These are phyloP conservation scores for Leishmania guyanensis DNA, from an alignment of 208 protist species.

Conservation along the genomic window DNA sequence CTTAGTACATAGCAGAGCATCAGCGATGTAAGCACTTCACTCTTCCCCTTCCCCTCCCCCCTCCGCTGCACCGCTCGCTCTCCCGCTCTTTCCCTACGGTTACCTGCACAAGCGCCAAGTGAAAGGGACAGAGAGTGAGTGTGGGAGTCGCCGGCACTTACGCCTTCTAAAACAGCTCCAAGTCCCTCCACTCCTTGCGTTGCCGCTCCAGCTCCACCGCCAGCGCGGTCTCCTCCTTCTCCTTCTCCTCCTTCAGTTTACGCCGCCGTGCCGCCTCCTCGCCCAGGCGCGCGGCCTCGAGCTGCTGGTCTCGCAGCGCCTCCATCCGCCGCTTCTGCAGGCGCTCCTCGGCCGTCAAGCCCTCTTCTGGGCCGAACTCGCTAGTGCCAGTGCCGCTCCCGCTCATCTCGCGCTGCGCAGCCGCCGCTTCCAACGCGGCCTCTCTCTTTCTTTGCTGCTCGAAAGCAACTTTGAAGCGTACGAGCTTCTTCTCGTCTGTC, in stretches of 20 bases:
- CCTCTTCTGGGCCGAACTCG: background rate
- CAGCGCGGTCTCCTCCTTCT: conserved; percentile 57
- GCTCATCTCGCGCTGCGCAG: conserved; percentile 6
- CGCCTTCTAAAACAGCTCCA: conserved; percentile 66
- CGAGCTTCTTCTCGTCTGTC: conserved; percentile 60
- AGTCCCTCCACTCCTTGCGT: conserved; percentile 75
- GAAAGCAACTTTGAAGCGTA: conserved; percentile 67
- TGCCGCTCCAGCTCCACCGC: conserved; percentile 73
- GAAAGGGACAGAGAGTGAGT: background rate
- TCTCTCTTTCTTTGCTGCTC: conserved; percentile 64
- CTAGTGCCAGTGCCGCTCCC: background rate
- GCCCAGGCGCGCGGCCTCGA: conserved; percentile 73
- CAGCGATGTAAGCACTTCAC: too few relatives aligned
- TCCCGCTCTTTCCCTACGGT: too few relatives aligned
- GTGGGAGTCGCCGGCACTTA: background rate
- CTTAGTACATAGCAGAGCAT: too few relatives aligned
- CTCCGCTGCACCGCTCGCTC: too few relatives aligned
- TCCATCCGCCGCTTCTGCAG: conserved; percentile 50
- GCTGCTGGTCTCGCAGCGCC: conserved; percentile 65
- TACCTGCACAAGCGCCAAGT: too few relatives aligned
- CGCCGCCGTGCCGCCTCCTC: conserved; percentile 77
- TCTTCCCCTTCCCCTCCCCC: too few relatives aligned
- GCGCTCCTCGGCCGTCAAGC: conserved; percentile 60
- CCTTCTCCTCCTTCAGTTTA: conserved; percentile 51
- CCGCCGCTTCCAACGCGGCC: conserved; percentile 37